These are phyloP conservation scores for Phytophthora quininea DNA, from an alignment of 352 stramenopile genomes.

Conservation along the genomic window DNA sequence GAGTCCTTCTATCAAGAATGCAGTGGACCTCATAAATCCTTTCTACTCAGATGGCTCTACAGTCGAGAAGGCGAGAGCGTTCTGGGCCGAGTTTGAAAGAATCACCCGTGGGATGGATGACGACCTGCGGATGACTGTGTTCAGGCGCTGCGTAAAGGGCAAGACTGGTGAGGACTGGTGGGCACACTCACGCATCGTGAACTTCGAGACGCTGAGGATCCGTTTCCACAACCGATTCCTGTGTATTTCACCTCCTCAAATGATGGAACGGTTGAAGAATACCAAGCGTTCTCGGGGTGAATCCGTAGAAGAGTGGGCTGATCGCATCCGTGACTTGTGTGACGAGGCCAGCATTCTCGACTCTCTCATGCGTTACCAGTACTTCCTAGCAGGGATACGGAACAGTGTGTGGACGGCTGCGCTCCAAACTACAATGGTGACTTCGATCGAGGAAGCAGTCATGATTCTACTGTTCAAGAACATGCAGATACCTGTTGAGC, in stretches of 20 bases:
- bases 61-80: neutral
- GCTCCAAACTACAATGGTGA: neutral
- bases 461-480: neutral
- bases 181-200: neutral
- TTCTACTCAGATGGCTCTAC: constrained; percentile 1
- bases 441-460: neutral
- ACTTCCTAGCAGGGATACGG: neutral
- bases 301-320: constrained; percentile 1
- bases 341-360: neutral
- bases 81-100: neutral
- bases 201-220: neutral
- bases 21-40: neutral
- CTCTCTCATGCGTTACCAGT: constrained; percentile 1
- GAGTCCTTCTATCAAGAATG: neutral
- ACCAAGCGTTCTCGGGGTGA: neutral
- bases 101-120: neutral
- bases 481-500: neutral
- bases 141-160: neutral
- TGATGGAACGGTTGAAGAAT: constrained; percentile 1
- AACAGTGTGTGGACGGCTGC: neutral
- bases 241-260: neutral
- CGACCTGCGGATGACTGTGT: neutral
- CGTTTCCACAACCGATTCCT: constrained; percentile 2
- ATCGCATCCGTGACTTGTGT: neutral
- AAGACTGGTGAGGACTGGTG: neutral